Evolutionary conservation across 495 filamentous ascomycete species (phyloP), one percentile per base, ranked within the genome.

Genomic region (Lasiosphaeria hispida): DNA sequence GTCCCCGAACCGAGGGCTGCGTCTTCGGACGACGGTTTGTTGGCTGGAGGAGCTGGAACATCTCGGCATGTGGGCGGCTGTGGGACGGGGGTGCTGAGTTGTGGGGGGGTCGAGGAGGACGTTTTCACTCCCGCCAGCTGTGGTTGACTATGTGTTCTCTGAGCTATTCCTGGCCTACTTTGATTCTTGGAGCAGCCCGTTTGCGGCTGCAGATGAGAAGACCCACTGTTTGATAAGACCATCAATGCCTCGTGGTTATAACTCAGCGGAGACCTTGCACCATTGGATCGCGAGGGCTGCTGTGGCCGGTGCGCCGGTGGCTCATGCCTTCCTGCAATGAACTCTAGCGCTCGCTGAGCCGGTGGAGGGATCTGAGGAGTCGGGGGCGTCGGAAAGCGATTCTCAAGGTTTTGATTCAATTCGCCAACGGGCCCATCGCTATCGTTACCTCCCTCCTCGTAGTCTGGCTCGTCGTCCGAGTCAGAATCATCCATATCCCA

Each of bases 291-390:
- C 10, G 61, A 50, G 13, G 62, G 43, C 36, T 48, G 55, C 59
- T 55, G 53, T 4, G 35, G 50, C 10, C 50, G 57, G 7, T 36
- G 50, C 9, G 57, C 44, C 2, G 23, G 23, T n/a, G 60, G 38
- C 10, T 61, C 67, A 35, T 72, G 65, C 11, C 77, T 73, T 23
- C 74, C 75, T 9, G 80, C 63, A 10, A 82, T 80, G 60, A 75
- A 82, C 10, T 77, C 67, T n/a, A 81, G 64, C 4, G 81, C 77
- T 45, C 67, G 71, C 35, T 75, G 73, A 11, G 79, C 72, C 7
- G 63, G 59, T 0, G 72, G 63, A 4, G 64, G 64, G 17, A 74
- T 75, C 59, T 36, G 40, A 5, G 23, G 7, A 30, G n/a, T 70
- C 52, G 58, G 30, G 5, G 59, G 42, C 6, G 48, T 19, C 1